Base-by-base conservation (phyloP, 805 yeast genomes). In the Tetrapisispora arboricola region DNA sequence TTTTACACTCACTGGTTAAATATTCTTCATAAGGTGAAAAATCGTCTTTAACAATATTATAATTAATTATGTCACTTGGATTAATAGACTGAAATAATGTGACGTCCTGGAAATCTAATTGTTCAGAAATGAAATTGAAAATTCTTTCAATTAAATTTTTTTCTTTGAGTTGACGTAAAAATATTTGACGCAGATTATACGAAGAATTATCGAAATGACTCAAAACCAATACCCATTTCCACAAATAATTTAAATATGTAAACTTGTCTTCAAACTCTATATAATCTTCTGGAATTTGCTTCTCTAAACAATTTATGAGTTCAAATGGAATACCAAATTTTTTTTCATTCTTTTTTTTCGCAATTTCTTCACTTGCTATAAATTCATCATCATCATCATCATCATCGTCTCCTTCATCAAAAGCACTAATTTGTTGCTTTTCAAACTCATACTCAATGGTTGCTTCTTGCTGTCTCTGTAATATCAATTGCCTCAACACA, bases 171-270 rank as follows among this genome's bases (percentile, higher is more conserved):
- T 81, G 80, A 17, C 63, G 66, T 27, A 80, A 71, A 50, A 81
- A 83, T 32, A 69, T 65, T 35, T 73, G 70, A 42, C 87, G 70
- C 48, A 86, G 68, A 31, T 74, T 72, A 48, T 75, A 76, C 1
- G 92, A 75, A 6, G 82, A 71, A 43, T 77, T 75, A 39, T 71
- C 68, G 54, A 86, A 82, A 57, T 77, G 77, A 22, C 63, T 64
- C 46, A 83, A 68, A 0, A 83, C 58, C 40, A 84, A 63, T 45
- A 62, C 64, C 94, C 94, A 87, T 42, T 76, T 64, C 79, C 84
- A 80, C 26, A 81, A 49, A 53, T 73, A 81, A 17, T 57, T 64
- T 22, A 69, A 53, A 34, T 68, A 55, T 3, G 54, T 55, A 22
- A 49, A 44, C 18, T 61, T 64, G 20, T 65, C 64, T 32, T 69